Conservation (phyloP, 169 alveolate genomes). For the Plasmodium malariae region DNA sequence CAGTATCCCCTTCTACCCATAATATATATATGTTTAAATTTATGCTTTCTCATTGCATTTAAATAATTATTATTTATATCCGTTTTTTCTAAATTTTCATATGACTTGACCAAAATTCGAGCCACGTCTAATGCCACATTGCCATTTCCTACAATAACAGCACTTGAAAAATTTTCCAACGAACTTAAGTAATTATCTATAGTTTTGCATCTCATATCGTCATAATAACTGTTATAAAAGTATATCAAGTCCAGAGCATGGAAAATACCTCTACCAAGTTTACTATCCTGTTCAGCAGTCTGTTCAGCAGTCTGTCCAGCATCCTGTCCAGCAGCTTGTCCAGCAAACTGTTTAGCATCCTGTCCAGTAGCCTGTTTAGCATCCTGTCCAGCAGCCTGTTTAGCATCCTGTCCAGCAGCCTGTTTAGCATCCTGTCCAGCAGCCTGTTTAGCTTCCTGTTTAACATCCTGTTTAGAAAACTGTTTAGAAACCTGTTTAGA, state of each 20-base stretch:
- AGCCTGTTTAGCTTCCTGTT: no score
- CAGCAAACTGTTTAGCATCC: no score
- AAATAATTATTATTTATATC: constrained; percentile 41
- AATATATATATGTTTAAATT: constrained; percentile 51
- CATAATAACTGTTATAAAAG: constrained; percentile 44
- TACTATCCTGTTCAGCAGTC: no score
- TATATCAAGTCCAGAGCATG: constrained; percentile 48
- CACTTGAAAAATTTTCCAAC: constrained; percentile 35
- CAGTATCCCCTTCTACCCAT: constrained; percentile 61
- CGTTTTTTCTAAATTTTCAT: constrained; percentile 40
- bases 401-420: no score
- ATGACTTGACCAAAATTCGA: constrained; percentile 79
- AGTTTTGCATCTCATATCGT: constrained; percentile 35
- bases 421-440: no score
- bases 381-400: no score
- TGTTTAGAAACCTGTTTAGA: no score
- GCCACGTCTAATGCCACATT: constrained; percentile 91
- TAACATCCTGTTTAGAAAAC: no score
- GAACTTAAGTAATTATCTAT: constrained; percentile 52
- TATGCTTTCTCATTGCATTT: constrained; percentile 15
- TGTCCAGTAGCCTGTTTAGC: no score
- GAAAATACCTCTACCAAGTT: no score
- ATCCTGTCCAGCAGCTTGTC: no score
- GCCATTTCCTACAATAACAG: constrained; percentile 90
- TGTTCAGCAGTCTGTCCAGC: no score